phyloP scores from a whole-genome alignment of 257 asterid species.

The Linaria vulgaris region DNA sequence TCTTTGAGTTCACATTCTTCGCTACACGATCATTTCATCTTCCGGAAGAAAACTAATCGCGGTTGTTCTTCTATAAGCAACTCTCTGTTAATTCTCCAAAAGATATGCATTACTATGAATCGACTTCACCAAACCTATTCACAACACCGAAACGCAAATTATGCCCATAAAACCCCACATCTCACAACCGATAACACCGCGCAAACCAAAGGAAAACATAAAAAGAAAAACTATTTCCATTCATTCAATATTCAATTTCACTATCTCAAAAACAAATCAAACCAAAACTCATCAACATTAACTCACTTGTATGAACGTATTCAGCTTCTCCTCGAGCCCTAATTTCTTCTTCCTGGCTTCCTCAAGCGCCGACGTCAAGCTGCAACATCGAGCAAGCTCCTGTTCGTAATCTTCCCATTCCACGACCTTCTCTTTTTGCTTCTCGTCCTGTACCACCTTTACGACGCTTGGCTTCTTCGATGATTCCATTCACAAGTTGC shows the following conservation, averaged over 20 bases:
- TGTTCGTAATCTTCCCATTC: constrained; percentile 95
- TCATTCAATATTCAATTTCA: background rate
- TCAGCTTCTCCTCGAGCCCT: constrained; percentile 56
- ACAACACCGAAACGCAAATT: constrained; percentile 7
- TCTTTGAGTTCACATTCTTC: background rate
- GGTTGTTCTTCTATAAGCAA: background rate
- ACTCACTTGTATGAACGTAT: constrained; percentile 57
- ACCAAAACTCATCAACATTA: background rate
- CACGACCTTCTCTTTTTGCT: constrained; percentile 47
- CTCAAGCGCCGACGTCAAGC: constrained; percentile 71
- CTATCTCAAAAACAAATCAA: background rate
- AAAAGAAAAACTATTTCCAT: constrained; percentile 1
- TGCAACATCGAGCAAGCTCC: constrained; percentile 77
- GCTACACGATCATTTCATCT: background rate
- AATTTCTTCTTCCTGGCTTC: constrained; percentile 62
- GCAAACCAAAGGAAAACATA: no score
- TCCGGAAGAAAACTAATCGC: background rate
- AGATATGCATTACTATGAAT: background rate
- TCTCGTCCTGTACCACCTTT: constrained; percentile 41
- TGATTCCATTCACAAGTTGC: constrained; percentile 47
- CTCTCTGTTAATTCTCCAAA: background rate
- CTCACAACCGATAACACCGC: no score
- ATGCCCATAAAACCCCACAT: background rate
- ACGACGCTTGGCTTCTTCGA: constrained; percentile 45
- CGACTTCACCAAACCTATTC: background rate